Base-by-base conservation (phyloP, 208 protist genomes). In the Leishmania tarentolae region DNA sequence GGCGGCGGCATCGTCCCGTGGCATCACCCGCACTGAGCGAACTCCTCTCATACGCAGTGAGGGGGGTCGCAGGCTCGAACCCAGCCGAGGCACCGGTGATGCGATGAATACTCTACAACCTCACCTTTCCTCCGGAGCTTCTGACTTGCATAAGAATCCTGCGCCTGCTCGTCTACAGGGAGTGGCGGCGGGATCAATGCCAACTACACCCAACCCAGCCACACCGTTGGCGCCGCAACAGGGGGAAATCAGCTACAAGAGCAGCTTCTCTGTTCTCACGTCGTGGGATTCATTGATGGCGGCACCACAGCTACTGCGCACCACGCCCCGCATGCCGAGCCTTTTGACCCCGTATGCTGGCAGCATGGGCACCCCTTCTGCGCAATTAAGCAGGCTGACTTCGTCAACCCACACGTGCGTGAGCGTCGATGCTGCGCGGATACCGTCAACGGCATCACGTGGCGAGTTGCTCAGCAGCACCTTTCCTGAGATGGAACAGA, bases 181-280 rank as follows among this genome's bases (percentile, higher is more conserved):
- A 5, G 17, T 15, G 17, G 31, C 5, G 31, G 35, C 15, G 6
- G 47, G 40, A 50, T 15, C 74, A 24, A 42, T 40, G 2, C 37
- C 74, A 59, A 31, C 35, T 21, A 24, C 53, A 28, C 52, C 56
- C 31, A 24, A 21, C n/a, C 31, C 72, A 17, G 15, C 19, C 75
- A 78, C 21, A 7, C 52, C 52, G 24, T 46, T 44, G 11, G 50
- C 56, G 19, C 24, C 19, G 75, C 75, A 56, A 7, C 52, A 31
- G 21, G 73, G 69, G 7, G 80, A 87, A 17, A 78, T 89, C 21
- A 52, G 52, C 35, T 83, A 79, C 61, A 63, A 80, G 2, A 61
- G 35, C 3, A 42, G 63, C 21, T 85, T 89, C 63, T 65, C 82
- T 19, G 80, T 87, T 17, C 63, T 75, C 42, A 85, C 83, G 11